Conservation (phyloP, 371 early-diverging fungal species). For the Quaeritorhiza haematococci region DNA sequence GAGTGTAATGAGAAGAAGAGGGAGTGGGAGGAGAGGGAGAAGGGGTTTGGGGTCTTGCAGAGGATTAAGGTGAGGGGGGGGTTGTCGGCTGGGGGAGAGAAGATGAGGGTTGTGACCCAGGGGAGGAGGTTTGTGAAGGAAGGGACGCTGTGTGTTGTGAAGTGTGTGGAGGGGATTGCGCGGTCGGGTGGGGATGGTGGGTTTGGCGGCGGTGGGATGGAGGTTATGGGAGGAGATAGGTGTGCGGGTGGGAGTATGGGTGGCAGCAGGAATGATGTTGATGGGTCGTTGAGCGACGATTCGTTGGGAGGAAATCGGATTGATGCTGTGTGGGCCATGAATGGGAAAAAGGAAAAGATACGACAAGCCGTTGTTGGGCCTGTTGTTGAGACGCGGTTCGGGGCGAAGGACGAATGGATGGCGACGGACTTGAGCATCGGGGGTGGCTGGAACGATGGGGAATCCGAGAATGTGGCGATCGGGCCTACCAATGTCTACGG, state of each 20-base stretch:
- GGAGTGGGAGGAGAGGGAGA: slow-evolving; percentile 33
- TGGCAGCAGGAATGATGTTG: background rate
- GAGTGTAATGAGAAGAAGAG: slow-evolving; percentile 68
- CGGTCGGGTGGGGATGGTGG: background rate
- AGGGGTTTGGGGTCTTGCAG: slow-evolving; percentile 7
- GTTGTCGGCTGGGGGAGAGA: background rate
- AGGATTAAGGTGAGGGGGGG: slow-evolving; percentile 3
- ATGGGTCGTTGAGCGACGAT: background rate
- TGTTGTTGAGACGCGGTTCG: slow-evolving; percentile 22
- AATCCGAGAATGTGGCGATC: too few relatives aligned
- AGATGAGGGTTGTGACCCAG: background rate
- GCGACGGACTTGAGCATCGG: slow-evolving; percentile 3
- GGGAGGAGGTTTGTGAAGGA: slow-evolving; percentile 3
- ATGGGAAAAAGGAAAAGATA: slow-evolving; percentile 17
- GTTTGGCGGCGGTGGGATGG: background rate
- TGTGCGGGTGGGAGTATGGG: background rate
- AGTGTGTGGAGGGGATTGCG: too few relatives aligned
- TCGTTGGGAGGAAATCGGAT: background rate
- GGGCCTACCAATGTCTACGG: slow-evolving; percentile 19
- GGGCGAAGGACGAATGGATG: background rate
- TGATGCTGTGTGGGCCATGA: slow-evolving; percentile 22
- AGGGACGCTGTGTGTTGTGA: background rate
- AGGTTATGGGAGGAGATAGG: too few relatives aligned
- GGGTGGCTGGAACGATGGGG: too few relatives aligned
- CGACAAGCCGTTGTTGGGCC: slow-evolving; percentile 2